These are phyloP conservation scores for Neurospora cerealis DNA, from an alignment of 495 filamentous ascomycete species.

Conservation along the genomic window DNA sequence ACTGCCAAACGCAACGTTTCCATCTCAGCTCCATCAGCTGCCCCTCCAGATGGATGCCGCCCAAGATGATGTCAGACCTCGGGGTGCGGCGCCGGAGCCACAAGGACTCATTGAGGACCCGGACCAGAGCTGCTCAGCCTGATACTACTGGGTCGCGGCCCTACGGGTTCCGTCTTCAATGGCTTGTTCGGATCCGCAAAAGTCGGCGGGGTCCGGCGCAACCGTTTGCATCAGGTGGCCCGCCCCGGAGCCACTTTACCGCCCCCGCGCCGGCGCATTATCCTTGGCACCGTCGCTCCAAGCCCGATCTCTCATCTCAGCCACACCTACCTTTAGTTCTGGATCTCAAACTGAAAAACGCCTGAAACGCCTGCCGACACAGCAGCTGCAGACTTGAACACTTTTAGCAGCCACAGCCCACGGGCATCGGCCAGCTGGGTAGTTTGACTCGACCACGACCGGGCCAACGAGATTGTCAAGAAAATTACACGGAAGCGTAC, in stretches of 20 bases:
- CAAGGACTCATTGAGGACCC: neutral
- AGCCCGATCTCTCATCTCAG: neutral
- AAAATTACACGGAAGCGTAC: neutral
- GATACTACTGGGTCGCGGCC: neutral
- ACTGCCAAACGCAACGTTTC: neutral
- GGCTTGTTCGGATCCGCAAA: neutral
- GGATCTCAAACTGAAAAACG: neutral
- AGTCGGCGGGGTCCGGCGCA: neutral
- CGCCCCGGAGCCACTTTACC: neutral
- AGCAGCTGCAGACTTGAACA: neutral
- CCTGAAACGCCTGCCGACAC: neutral
- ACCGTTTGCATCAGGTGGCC: neutral
- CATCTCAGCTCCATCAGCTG: neutral
- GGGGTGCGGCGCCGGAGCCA: neutral
- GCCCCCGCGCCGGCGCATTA: neutral
- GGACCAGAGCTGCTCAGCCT: neutral
- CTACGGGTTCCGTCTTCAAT: neutral
- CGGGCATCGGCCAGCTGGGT: neutral
- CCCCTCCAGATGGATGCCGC: neutral
- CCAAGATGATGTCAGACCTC: neutral
- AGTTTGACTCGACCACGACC: neutral
- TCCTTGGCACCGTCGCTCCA: neutral
- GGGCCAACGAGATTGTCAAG: neutral
- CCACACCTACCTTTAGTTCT: neutral
- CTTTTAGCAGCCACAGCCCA: neutral